Base-by-base conservation (phyloP, 768 basidiomycete species). In the Cytidiella melzeri region DNA sequence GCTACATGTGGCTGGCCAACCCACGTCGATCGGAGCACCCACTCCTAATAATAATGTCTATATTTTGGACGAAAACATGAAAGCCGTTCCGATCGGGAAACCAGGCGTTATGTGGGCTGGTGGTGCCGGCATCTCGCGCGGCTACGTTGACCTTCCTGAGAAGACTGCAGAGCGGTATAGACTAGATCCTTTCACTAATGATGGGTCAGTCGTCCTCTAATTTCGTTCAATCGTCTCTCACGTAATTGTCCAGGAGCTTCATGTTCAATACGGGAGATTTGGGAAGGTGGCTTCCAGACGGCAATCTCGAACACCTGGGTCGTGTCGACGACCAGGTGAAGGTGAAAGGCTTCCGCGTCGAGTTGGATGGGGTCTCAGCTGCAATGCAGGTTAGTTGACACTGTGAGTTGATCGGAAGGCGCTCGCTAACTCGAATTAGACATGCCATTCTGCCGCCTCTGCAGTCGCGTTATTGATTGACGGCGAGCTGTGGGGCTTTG, bases 191-290 rank as follows among this genome's bases (percentile, higher is more conserved):
- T 81, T 80, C 63, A 53, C 66, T 26, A 66, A 67, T 48, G 66
- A 73, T 56, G 72, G 76, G 74, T 77, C 48, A 50, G 74, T 5
- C 9, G 6, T 19, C 18, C 13, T 18, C 19, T 27, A 12, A 20
- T 23, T 39, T n/a, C 6, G 10, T 9, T 13, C 37, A 25, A 13
- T 38, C 7, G 37, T 25, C 2, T 23, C 46, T 47, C 37, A 47
- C 28, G 10, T 73, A 19, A 41, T 24, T 12, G 30, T 15, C 10
- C 24, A 52, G 39, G 51, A 55, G 45, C 50, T 54, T 46, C 58
- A 83, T 83, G 80, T 82, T 80, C 60, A 80, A 81, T 53, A 83
- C 81, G 20, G 79, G 79, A 1, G 81, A 81, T 58, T 67, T 83
- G 12, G 79, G 79, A 20, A 68, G 73, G 41, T 81, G 79, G 79